These are phyloP conservation scores for Colletotrichum paranaense DNA, from an alignment of 2,329 filamentous ascomycete species.

Conservation along the genomic window DNA sequence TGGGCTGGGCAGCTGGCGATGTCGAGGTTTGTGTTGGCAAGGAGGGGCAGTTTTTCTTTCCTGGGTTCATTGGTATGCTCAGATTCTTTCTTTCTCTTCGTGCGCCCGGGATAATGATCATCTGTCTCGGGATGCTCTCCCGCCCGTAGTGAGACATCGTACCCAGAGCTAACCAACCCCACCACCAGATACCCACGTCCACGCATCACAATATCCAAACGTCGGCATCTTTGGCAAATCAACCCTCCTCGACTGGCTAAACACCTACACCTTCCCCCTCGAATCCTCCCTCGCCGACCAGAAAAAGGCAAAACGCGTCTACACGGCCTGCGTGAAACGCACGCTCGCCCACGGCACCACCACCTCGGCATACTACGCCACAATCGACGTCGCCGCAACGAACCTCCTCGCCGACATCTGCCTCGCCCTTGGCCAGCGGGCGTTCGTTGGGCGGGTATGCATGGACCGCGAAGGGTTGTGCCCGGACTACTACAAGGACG, in stretches of 20 bases:
- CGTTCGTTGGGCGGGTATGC: conserved; percentile 92
- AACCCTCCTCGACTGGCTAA: conserved; percentile 92
- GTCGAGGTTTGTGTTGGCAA: conserved; percentile 50
- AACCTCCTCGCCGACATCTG: conserved; percentile 91
- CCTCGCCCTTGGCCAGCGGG: conserved; percentile 82
- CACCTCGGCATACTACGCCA: conserved; percentile 94
- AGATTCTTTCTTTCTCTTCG: no score
- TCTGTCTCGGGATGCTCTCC: not conserved
- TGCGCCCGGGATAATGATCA: no score
- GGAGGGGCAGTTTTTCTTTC: conserved; percentile 80
- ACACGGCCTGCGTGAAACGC: conserved; percentile 80
- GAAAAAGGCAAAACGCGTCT: conserved; percentile 75
- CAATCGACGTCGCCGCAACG: conserved; percentile 86
- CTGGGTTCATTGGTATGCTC: conserved; percentile 77
- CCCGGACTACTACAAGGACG: conserved; percentile 85
- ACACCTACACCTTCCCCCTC: conserved; percentile 94
- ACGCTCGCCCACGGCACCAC: conserved; percentile 93
- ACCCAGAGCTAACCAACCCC: not conserved
- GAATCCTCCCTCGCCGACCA: conserved; percentile 79
- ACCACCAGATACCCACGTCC: conserved; percentile 86
- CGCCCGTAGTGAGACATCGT: not conserved
- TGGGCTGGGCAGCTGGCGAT: conserved; percentile 57
- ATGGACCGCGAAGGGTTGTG: conserved; percentile 80
- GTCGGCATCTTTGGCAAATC: conserved; percentile 92
- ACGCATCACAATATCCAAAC: conserved; percentile 96